phyloP scores from a whole-genome alignment of 73 alveolate species.

The Symbiodinium pilosum region DNA sequence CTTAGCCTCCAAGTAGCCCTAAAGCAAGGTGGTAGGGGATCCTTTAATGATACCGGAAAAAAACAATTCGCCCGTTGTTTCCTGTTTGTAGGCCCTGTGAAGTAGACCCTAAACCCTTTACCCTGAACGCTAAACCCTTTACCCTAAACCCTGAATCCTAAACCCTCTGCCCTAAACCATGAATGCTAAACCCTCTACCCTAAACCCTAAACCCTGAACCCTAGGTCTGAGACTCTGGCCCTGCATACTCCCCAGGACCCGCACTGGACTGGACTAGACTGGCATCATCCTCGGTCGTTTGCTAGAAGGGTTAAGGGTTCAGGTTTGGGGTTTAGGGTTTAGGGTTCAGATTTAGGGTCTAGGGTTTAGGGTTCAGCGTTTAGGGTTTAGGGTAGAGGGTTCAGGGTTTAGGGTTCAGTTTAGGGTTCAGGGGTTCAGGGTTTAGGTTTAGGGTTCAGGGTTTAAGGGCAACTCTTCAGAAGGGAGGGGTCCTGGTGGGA shows the following conservation, averaged over 20 bases:
- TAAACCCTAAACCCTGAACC: not conserved
- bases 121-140: not conserved
- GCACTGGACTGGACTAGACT: conserved; percentile 41
- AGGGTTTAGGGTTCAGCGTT: not conserved
- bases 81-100: too few relatives aligned
- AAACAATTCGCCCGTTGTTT: too few relatives aligned
- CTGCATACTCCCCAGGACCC: conserved; percentile 42
- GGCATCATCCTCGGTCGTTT: conserved; percentile 30
- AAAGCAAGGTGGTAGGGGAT: too few relatives aligned
- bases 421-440: not conserved
- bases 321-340: not conserved
- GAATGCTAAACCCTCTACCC: not conserved
- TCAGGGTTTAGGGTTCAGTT: not conserved
- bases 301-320: not conserved
- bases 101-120: not conserved
- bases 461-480: too few relatives aligned
- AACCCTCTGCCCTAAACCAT: not conserved
- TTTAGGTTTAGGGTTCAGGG: not conserved
- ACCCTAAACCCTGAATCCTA: not conserved
- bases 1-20: too few relatives aligned
- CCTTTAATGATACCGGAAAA: too few relatives aligned
- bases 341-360: not conserved
- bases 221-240: not conserved
- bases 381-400: not conserved
- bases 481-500: too few relatives aligned